phyloP scores from a whole-genome alignment of 139 green algal genomes.

The Mychonastes homosphaera region DNA sequence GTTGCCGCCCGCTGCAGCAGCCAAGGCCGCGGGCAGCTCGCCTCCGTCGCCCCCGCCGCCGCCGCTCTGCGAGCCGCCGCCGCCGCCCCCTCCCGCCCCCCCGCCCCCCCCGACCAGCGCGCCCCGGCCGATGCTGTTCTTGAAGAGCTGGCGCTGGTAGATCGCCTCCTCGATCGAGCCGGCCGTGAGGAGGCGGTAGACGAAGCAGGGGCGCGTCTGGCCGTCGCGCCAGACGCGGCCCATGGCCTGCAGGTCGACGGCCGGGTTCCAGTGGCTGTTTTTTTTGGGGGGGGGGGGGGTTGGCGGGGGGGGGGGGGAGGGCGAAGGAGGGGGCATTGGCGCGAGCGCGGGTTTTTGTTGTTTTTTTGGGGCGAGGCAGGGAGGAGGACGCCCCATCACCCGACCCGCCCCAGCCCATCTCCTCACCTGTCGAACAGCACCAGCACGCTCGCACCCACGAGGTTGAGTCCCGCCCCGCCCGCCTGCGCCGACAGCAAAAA shows the following conservation, averaged over 20 bases:
- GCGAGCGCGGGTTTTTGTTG: not conserved
- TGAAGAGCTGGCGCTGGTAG: slow-evolving; percentile 68
- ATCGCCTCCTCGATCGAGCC: slow-evolving; percentile 84
- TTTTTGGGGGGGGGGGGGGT: too few species aligned
- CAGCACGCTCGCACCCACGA: slow-evolving; percentile 67
- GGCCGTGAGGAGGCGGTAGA: slow-evolving; percentile 71
- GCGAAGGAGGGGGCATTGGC: not conserved
- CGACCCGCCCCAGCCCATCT: not conserved
- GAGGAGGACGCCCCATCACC: too few species aligned
- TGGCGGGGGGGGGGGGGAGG: too few species aligned
- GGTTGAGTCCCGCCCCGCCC: slow-evolving; percentile 80
- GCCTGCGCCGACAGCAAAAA: slow-evolving; percentile 78
- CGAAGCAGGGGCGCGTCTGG: slow-evolving; percentile 56
- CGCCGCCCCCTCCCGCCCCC: too few species aligned
- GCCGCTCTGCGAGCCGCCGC: too few species aligned
- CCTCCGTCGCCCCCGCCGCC: too few species aligned
- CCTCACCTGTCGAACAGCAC: slow-evolving; percentile 43
- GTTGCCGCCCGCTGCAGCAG: slow-evolving; percentile 11
- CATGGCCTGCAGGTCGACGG: slow-evolving; percentile 64
- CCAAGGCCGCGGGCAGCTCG: too few species aligned
- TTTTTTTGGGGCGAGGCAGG: too few species aligned
- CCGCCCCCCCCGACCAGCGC: too few species aligned
- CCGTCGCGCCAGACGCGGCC: slow-evolving; percentile 76
- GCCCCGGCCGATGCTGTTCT: too few species aligned
- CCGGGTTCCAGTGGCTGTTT: slow-evolving; percentile 48